These are phyloP conservation scores for Blakeslea trispora DNA, from an alignment of 371 early-diverging fungal genomes.

Conservation along the genomic window DNA sequence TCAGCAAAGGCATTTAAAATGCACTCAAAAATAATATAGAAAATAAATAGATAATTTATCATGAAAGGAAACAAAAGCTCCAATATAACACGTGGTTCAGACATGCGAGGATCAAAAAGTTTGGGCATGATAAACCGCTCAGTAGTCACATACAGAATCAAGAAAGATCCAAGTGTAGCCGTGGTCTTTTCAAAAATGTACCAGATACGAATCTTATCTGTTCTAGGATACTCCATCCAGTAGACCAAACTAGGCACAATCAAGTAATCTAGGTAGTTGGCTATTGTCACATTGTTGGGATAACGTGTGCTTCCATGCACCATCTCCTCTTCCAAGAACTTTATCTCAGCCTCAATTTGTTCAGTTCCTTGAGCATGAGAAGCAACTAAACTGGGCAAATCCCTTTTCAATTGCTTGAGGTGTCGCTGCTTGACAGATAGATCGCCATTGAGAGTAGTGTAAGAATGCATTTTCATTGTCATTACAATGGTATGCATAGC, in stretches of 20 bases:
- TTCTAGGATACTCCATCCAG: constrained; percentile 93
- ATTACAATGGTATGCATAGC: constrained; percentile 87
- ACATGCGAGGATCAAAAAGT: constrained; percentile 63
- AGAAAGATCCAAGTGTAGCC: constrained; percentile 81
- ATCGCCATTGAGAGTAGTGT: constrained; percentile 75
- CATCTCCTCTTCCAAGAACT: constrained; percentile 65
- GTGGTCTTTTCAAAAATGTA: constrained; percentile 85
- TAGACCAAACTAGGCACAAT: constrained; percentile 90
- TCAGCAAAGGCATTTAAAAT: constrained; percentile 96
- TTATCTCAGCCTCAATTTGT: constrained; percentile 52
- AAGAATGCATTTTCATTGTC: constrained; percentile 96
- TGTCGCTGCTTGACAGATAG: constrained; percentile 54
- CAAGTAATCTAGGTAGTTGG: constrained; percentile 88
- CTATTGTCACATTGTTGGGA: constrained; percentile 81
- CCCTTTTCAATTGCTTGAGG: constrained; percentile 38
- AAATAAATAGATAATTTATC: constrained; percentile 86
- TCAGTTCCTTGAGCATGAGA: constrained; percentile 14
- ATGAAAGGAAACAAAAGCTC: constrained; percentile 86
- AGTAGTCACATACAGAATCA: constrained; percentile 81
- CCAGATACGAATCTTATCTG: constrained; percentile 80
- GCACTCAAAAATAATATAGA: constrained; percentile 96
- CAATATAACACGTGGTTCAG: constrained; percentile 59
- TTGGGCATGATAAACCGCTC: constrained; percentile 87
- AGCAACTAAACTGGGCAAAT: constrained; percentile 35
- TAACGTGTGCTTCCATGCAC: constrained; percentile 58